Conservation (phyloP, 164 flowering plant species). For the Cinnamomum micranthum region DNA sequence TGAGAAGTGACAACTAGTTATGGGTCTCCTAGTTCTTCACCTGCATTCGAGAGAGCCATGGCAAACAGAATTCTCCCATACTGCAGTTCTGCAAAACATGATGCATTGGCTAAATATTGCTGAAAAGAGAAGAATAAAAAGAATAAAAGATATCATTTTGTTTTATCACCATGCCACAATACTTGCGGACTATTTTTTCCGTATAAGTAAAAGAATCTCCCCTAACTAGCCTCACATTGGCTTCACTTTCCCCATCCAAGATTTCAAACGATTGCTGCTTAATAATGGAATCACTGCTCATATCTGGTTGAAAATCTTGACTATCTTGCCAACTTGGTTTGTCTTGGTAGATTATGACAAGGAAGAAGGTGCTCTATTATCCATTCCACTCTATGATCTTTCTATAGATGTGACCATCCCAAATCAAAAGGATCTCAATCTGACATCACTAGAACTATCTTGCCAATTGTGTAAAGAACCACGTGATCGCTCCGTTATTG, state of each 20-base stretch:
- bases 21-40: slow-evolving; percentile 4
- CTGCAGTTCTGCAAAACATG: not conserved
- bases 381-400: slow-evolving; percentile 34
- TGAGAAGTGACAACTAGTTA: slow-evolving; percentile 1
- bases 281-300: slow-evolving; percentile 26
- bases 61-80: not conserved
- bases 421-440: slow-evolving; percentile 37
- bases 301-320: slow-evolving; percentile 22
- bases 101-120: not conserved
- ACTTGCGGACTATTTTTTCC: not conserved
- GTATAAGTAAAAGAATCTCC: slow-evolving; percentile 7
- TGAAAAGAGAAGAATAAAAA: not conserved
- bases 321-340: slow-evolving; percentile 31
- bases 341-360: slow-evolving; percentile 9
- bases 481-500: slow-evolving; percentile 38
- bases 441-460: slow-evolving; percentile 35
- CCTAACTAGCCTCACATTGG: slow-evolving; percentile 5
- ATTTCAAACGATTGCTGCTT: slow-evolving; percentile 49
- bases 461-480: slow-evolving; percentile 34
- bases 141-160: no score
- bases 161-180: not conserved
- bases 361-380: slow-evolving; percentile 22
- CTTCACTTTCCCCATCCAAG: slow-evolving; percentile 53
- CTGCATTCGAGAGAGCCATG: slow-evolving; percentile 2
- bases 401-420: slow-evolving; percentile 43